Evolutionary conservation across 495 filamentous ascomycete genomes (phyloP).

Genomic region (Letharia lupina): DNA sequence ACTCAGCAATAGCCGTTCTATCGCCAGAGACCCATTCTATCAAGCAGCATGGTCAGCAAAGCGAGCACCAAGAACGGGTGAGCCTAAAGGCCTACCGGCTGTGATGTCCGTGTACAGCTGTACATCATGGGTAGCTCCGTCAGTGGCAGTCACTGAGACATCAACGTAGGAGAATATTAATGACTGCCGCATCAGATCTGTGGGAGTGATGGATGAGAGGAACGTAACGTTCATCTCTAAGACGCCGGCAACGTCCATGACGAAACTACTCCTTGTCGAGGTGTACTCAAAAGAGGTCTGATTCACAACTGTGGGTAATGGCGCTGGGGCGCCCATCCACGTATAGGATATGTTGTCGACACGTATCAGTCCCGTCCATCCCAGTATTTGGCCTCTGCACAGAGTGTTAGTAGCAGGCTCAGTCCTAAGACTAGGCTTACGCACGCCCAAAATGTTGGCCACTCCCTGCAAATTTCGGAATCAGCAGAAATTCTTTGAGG

Average conservation of each 20-base stretch:
- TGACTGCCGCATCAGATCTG: conserved; percentile 47
- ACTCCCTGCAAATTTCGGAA: conserved; percentile 28
- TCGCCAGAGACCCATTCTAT: conserved; percentile 54
- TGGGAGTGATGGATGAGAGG: conserved; percentile 48
- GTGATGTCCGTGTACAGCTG: conserved; percentile 54
- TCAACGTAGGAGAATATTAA: conserved; percentile 49
- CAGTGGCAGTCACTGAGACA: conserved; percentile 44
- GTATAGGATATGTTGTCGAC: conserved; percentile 47
- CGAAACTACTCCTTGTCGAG: conserved; percentile 50
- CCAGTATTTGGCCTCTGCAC: conserved; percentile 40
- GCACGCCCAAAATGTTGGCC: conserved; percentile 50
- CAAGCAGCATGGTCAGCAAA: conserved; percentile 18
- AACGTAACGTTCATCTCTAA: conserved; percentile 50
- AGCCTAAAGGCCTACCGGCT: conserved; percentile 38
- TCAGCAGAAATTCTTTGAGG: background rate
- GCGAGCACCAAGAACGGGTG: background rate
- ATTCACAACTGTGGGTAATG: conserved; percentile 35
- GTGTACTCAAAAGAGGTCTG: conserved; percentile 50
- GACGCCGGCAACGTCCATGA: conserved; percentile 39
- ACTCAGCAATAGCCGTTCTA: conserved; percentile 39
- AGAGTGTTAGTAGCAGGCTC: conserved; percentile 13
- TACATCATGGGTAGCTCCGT: conserved; percentile 46
- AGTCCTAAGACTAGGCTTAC: conserved; percentile 18
- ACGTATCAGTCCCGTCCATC: conserved; percentile 49
- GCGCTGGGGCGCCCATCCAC: conserved; percentile 46